Evolutionary conservation across 2,329 filamentous ascomycete genomes (phyloP).

Genomic region (Cucurbitaria berberidis): DNA sequence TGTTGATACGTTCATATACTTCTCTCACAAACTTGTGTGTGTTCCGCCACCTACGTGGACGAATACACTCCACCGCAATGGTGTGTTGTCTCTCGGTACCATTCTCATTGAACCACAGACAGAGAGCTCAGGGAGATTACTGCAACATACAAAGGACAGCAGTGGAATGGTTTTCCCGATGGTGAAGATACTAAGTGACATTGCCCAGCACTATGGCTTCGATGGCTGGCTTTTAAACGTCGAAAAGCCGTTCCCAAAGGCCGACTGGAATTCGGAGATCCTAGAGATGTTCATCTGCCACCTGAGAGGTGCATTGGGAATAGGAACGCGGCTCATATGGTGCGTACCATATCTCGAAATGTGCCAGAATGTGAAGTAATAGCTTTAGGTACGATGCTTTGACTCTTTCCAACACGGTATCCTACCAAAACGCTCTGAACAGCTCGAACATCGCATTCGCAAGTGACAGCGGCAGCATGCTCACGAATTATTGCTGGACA

Average conservation of each 20-base stretch:
- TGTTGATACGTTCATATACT: constrained; percentile 55
- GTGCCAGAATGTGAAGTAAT: neutral
- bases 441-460: constrained; percentile 49
- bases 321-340: constrained; percentile 48
- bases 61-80: constrained; percentile 56
- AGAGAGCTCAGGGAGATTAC: constrained; percentile 38
- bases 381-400: constrained; percentile 54
- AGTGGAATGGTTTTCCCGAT: constrained; percentile 38
- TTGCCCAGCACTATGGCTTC: constrained; percentile 53
- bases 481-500: constrained; percentile 57
- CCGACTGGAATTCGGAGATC: constrained; percentile 36
- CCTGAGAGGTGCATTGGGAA: constrained; percentile 40
- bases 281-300: constrained; percentile 49
- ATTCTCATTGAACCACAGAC: constrained; percentile 53
- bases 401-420: constrained; percentile 50
- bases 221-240: constrained; percentile 58
- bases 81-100: constrained; percentile 52
- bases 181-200: constrained; percentile 47
- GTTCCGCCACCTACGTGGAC: constrained; percentile 55
- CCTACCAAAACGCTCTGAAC: constrained; percentile 55
- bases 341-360: constrained; percentile 23
- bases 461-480: constrained; percentile 46
- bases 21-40: constrained; percentile 56
- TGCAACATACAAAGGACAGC: constrained; percentile 19
- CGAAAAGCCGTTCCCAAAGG: constrained; percentile 50